Evolutionary conservation across 768 basidiomycete species (phyloP).

Genomic region (Mycena polygramma): DNA sequence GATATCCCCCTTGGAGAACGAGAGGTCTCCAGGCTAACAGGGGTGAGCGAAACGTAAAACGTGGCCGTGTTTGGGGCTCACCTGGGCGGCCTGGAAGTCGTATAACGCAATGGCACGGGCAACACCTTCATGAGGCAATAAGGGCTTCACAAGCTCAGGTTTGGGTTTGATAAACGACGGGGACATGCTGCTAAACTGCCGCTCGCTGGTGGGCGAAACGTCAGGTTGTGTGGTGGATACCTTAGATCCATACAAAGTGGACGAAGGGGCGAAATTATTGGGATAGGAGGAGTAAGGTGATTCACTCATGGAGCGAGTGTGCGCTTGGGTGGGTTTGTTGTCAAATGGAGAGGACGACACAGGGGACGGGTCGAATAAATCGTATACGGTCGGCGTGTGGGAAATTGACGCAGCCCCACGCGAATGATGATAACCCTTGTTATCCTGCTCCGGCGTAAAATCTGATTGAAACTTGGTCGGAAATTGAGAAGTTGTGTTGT

Average conservation of each 20-base stretch:
- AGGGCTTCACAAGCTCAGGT: constrained; percentile 61
- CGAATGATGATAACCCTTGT: constrained; percentile 17
- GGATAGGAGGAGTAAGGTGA: constrained; percentile 49
- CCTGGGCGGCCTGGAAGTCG: constrained; percentile 81
- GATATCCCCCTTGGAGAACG: constrained; percentile 82
- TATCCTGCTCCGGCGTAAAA: constrained; percentile 47
- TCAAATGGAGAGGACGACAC: constrained; percentile 51
- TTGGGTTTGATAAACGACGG: constrained; percentile 60
- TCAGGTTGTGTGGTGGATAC: neutral
- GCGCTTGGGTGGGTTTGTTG: constrained; percentile 40
- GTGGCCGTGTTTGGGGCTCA: constrained; percentile 42
- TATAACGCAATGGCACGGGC: constrained; percentile 82
- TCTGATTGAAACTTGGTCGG: constrained; percentile 62
- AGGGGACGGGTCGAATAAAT: constrained; percentile 49
- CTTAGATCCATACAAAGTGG: constrained; percentile 5
- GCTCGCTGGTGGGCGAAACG: constrained; percentile 7
- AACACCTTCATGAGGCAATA: constrained; percentile 70
- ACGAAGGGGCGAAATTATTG: constrained; percentile 39
- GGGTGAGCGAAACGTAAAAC: constrained; percentile 5
- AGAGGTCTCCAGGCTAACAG: constrained; percentile 75
- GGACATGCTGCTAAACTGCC: constrained; percentile 25
- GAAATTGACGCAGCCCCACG: constrained; percentile 33
- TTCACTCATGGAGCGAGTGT: constrained; percentile 46
- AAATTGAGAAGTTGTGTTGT: constrained; percentile 45
- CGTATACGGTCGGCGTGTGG: constrained; percentile 36